A percentile compares a stretch with the other conserved stretches of the same genome.
phyloP scores from a whole-genome alignment of 2,329 filamentous ascomycete species.

The Drechslera avenae region DNA sequence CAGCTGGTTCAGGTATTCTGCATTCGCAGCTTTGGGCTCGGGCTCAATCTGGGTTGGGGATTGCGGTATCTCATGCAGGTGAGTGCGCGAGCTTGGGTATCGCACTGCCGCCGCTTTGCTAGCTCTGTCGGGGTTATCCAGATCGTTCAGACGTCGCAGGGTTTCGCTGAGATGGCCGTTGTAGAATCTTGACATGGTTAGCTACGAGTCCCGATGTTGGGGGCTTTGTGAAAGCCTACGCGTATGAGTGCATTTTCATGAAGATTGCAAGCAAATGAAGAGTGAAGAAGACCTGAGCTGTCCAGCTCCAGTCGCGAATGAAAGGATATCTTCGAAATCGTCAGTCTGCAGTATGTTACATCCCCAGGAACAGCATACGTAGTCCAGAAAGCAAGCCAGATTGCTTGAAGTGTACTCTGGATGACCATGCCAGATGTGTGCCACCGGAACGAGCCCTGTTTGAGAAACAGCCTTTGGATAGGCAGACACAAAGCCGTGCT shows the following conservation, averaged over 20 bases:
- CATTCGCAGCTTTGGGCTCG: conserved; percentile 49
- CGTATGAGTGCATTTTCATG: conserved; percentile 99
- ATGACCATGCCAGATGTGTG: conserved; percentile 74
- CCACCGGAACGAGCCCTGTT: conserved; percentile 70
- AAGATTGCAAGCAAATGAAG: conserved; percentile 88
- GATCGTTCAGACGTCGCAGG: conserved; percentile 74
- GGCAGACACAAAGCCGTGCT: conserved; percentile 74
- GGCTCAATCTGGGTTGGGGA: conserved; percentile 47
- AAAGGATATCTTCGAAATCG: conserved; percentile 69
- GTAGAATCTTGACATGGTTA: conserved; percentile 69
- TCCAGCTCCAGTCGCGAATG: conserved; percentile 90
- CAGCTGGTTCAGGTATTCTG: conserved; percentile 64
- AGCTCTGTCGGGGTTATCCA: conserved; percentile 76
- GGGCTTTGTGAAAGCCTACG: conserved; percentile 44
- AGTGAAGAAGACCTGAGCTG: conserved; percentile 91
- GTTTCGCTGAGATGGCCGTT: conserved; percentile 93
- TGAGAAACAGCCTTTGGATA: conserved; percentile 71
- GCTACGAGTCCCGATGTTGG: not conserved
- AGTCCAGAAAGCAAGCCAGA: conserved; percentile 85
- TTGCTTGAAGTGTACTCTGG: conserved; percentile 79
- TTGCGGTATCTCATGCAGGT: conserved; percentile 59
- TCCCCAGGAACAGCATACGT: conserved; percentile 50
- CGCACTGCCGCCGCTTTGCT: conserved; percentile 73
- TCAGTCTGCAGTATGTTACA: conserved; percentile 8
- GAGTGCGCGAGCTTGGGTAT: conserved; percentile 63